Conservation (phyloP, 176 grass and related monocot genomes). For the Ananas comosus region DNA sequence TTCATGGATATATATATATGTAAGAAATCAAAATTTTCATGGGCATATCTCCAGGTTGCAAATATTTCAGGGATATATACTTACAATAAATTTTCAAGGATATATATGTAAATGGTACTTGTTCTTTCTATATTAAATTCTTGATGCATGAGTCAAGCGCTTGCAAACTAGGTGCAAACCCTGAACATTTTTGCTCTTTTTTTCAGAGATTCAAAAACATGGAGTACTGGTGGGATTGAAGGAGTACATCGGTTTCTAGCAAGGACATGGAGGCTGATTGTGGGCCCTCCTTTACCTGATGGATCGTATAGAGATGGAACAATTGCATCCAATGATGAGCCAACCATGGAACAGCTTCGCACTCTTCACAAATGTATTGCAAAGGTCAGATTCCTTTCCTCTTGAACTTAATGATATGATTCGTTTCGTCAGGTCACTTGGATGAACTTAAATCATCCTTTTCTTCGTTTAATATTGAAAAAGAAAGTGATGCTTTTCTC, state of each 20-base stretch:
- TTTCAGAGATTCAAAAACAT: conserved; percentile 83
- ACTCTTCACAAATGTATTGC: conserved; percentile 85
- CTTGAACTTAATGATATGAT: background rate
- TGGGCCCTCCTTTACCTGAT: conserved; percentile 58
- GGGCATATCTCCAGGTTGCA: too few species aligned
- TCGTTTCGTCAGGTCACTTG: background rate
- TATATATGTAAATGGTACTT: background rate
- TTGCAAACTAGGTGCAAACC: too few species aligned
- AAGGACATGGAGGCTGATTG: conserved; percentile 85
- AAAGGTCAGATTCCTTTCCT: conserved; percentile 36
- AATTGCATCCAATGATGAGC: conserved; percentile 35
- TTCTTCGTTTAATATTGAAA: too few species aligned
- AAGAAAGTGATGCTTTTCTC: too few species aligned
- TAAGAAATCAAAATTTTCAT: too few species aligned
- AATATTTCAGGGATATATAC: too few species aligned
- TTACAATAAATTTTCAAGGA: background rate
- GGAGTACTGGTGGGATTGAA: conserved; percentile 94
- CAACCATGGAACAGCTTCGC: conserved; percentile 67
- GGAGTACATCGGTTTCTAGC: conserved; percentile 89
- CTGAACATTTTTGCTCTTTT: too few species aligned
- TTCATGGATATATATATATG: too few species aligned
- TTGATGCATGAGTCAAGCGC: too few species aligned
- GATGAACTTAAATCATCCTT: background rate
- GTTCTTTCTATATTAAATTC: too few species aligned
- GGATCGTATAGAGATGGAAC: conserved; percentile 71